These are phyloP conservation scores for Panicum miliaceum DNA, from an alignment of 176 grass and related monocot species.

Conservation along the genomic window DNA sequence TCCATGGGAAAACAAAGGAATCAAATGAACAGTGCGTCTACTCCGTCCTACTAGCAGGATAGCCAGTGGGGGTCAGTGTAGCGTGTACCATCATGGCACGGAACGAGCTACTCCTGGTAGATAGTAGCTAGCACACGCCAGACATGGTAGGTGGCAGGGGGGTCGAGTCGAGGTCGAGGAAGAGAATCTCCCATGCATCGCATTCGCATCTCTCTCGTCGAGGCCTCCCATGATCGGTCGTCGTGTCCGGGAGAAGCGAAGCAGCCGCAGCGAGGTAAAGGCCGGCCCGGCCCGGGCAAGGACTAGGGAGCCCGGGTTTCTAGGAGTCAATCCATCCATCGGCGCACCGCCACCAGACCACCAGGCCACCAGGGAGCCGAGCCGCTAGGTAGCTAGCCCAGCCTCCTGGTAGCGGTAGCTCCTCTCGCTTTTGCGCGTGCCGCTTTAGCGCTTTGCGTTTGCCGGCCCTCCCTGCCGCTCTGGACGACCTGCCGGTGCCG, in stretches of 20 bases:
- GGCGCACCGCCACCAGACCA: neutral
- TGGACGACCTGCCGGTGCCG: neutral
- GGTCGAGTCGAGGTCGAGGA: neutral
- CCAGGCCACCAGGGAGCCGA: neutral
- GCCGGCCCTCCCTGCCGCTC: neutral
- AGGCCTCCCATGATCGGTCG: constrained; percentile 29
- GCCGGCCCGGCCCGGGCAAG: constrained; percentile 15
- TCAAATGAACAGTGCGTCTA: constrained; percentile 18
- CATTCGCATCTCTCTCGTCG: neutral
- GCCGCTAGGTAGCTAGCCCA: neutral
- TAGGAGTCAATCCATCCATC: constrained; percentile 51
- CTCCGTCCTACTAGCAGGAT: neutral
- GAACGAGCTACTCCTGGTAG: neutral
- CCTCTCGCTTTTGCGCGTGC: neutral
- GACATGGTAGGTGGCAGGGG: neutral
- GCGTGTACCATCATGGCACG: constrained; percentile 40
- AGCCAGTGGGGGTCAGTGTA: neutral
- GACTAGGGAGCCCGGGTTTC: constrained; percentile 53
- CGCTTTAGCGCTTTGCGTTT: constrained; percentile 41
- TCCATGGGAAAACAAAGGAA: neutral
- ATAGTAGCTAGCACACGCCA: neutral
- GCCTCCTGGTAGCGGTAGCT: neutral
- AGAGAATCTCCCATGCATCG: constrained; percentile 42
- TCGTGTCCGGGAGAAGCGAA: constrained; percentile 47
- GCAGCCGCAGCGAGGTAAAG: constrained; percentile 30